phyloP scores from a whole-genome alignment of 1,284 basidiomycete species.

The Porodaedalea pini region DNA sequence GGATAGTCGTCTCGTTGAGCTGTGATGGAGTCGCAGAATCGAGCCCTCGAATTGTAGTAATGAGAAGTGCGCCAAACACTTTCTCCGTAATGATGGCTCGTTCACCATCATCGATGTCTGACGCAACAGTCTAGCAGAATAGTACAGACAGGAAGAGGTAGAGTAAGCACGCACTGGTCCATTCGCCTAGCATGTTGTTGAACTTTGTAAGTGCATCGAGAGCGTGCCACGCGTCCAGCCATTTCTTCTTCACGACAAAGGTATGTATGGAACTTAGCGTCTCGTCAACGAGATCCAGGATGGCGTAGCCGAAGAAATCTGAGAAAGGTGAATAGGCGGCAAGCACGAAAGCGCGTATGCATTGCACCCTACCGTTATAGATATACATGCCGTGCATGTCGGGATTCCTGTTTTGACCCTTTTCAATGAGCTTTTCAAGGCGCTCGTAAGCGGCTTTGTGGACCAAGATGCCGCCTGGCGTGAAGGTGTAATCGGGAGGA shows the following conservation, averaged over 20 bases:
- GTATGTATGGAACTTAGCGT: slow-evolving; percentile 31
- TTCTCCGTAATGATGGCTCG: slow-evolving; percentile 35
- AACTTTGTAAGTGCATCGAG: slow-evolving; percentile 37
- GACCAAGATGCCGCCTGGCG: slow-evolving; percentile 31
- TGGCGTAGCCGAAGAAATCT: slow-evolving; percentile 33
- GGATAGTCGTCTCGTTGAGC: slow-evolving; percentile 28
- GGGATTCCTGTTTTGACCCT: slow-evolving; percentile 36
- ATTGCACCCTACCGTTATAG: slow-evolving; percentile 34
- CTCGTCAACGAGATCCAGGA: slow-evolving; percentile 36
- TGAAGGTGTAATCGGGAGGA: slow-evolving; percentile 31
- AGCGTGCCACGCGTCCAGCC: slow-evolving; percentile 32
- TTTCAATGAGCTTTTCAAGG: slow-evolving; percentile 30
- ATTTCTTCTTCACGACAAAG: slow-evolving; percentile 35
- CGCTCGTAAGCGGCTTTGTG: slow-evolving; percentile 31
- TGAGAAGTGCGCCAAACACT: slow-evolving; percentile 36
- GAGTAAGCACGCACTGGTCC: slow-evolving; percentile 31
- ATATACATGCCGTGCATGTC: slow-evolving; percentile 39
- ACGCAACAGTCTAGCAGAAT: neutral
- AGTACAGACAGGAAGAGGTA: neutral
- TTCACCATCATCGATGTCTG: slow-evolving; percentile 39
- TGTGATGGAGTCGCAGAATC: slow-evolving; percentile 30
- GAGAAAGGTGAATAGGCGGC: neutral
- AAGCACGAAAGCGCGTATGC: neutral
- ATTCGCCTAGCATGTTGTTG: slow-evolving; percentile 31
- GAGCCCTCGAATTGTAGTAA: slow-evolving; percentile 36